Percentiles rank a stretch among this genome's conserved stretches.
These are phyloP conservation scores for Chrysochromulina tobinii DNA, from an alignment of 78 protist species.

Conservation along the genomic window DNA sequence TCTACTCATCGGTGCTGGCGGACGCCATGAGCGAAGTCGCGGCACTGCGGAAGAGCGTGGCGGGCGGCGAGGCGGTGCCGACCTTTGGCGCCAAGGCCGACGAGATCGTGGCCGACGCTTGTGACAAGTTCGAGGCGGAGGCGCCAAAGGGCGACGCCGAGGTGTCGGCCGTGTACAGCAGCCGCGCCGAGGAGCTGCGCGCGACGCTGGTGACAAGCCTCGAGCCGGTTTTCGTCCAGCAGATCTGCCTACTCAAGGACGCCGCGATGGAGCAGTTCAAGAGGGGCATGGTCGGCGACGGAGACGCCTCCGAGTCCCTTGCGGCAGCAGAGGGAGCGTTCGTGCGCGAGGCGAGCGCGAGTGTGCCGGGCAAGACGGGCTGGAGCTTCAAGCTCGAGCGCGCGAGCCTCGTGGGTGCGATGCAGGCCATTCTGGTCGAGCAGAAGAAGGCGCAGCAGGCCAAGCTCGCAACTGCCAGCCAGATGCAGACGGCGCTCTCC, in stretches of 20 bases:
- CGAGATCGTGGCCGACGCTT: background rate
- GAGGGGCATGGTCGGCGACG: background rate
- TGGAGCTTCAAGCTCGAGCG: constrained; percentile 6
- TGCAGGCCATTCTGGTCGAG: background rate
- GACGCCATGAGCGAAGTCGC: background rate
- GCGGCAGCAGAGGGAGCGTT: background rate
- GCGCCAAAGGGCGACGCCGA: background rate
- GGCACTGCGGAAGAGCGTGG: background rate
- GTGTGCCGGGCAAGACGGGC: background rate
- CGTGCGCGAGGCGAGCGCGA: background rate
- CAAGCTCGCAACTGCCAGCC: background rate
- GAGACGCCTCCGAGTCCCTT: background rate
- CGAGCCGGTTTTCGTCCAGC: background rate
- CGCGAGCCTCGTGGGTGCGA: background rate
- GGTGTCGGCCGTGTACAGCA: background rate
- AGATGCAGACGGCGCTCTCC: background rate
- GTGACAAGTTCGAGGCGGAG: background rate
- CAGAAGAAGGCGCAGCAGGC: background rate
- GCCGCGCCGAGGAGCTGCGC: background rate
- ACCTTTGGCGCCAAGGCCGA: background rate
- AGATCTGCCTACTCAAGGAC: background rate
- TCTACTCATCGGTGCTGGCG: background rate
- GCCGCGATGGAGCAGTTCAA: background rate
- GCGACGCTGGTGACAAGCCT: background rate
- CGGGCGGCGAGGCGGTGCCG: background rate